Evolutionary conservation across 1,284 basidiomycete genomes (phyloP).

Genomic region (Ceratorhiza oryzae-sativae): DNA sequence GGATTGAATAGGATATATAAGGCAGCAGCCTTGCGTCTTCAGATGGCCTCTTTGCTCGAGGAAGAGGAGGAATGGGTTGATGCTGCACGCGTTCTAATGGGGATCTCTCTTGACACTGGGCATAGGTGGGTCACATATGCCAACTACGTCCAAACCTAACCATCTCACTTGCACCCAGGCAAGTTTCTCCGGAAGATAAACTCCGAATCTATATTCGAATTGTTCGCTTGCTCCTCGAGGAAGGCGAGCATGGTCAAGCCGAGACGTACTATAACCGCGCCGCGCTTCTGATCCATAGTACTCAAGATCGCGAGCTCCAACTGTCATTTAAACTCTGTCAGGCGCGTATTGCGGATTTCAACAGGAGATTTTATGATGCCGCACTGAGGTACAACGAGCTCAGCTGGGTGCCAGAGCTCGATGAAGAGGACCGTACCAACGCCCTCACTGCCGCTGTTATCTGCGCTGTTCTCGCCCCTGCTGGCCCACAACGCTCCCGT

Average conservation of each 20-base stretch:
- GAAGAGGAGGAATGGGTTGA: slow-evolving; percentile 90
- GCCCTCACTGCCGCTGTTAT: slow-evolving; percentile 94
- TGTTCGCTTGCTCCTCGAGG: slow-evolving; percentile 92
- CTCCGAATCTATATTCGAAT: slow-evolving; percentile 92
- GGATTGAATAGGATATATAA: slow-evolving; percentile 49
- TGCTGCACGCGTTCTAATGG: slow-evolving; percentile 89
- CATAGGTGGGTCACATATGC: too few relatives aligned
- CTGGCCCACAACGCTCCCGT: slow-evolving; percentile 93
- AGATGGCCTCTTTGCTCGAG: slow-evolving; percentile 89
- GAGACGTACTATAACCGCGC: slow-evolving; percentile 97
- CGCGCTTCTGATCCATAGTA: slow-evolving; percentile 83
- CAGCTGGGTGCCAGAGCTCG: slow-evolving; percentile 85
- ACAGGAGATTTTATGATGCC: slow-evolving; percentile 93
- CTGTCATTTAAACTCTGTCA: slow-evolving; percentile 88
- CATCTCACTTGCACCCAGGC: slow-evolving; percentile 52
- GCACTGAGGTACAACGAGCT: slow-evolving; percentile 94
- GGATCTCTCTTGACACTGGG: slow-evolving; percentile 90
- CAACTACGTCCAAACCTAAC: slow-evolving; percentile 14
- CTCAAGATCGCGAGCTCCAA: slow-evolving; percentile 76
- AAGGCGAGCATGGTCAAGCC: slow-evolving; percentile 91
- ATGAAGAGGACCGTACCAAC: slow-evolving; percentile 85
- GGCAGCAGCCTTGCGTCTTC: slow-evolving; percentile 84
- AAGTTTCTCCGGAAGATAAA: slow-evolving; percentile 83
- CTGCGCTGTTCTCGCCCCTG: slow-evolving; percentile 95
- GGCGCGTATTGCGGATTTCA: slow-evolving; percentile 92